Conservation (phyloP, 2,329 filamentous ascomycete species). For the Epichloe glyceriae region DNA sequence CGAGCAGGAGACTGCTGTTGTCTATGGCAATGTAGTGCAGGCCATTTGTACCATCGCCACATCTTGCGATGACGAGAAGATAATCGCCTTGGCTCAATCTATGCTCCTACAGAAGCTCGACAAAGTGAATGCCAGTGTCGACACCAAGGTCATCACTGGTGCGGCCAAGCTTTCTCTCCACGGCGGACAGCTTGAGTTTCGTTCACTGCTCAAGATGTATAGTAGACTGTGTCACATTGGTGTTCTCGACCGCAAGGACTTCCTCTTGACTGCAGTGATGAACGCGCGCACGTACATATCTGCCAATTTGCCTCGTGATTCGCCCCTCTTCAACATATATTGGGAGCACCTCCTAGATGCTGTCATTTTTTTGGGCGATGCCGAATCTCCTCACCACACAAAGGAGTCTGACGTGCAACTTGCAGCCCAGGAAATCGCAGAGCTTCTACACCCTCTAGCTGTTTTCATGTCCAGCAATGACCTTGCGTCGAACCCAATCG, state of each 20-base stretch:
- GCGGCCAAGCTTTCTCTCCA: constrained; percentile 65
- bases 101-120: constrained; percentile 95
- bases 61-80: constrained; percentile 74
- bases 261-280: constrained; percentile 59
- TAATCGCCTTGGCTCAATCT: constrained; percentile 81
- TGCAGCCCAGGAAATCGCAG: constrained; percentile 74
- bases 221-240: constrained; percentile 62
- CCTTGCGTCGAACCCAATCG: constrained; percentile 32
- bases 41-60: constrained; percentile 84
- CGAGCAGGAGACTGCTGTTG: constrained; percentile 64
- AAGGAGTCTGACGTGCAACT: constrained; percentile 70
- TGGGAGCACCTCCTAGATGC: constrained; percentile 71
- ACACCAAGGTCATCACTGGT: constrained; percentile 75
- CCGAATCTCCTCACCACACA: constrained; percentile 58
- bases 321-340: constrained; percentile 71
- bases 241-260: constrained; percentile 52
- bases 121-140: constrained; percentile 67
- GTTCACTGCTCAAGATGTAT: constrained; percentile 74
- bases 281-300: constrained; percentile 73
- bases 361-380: constrained; percentile 83
- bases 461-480: constrained; percentile 62
- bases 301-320: constrained; percentile 50
- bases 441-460: constrained; percentile 78
- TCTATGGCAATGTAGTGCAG: constrained; percentile 84
- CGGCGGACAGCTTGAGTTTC: constrained; percentile 71